Conservation (phyloP, 176 grass and related monocot genomes). For the Thalia dealbata region DNA sequence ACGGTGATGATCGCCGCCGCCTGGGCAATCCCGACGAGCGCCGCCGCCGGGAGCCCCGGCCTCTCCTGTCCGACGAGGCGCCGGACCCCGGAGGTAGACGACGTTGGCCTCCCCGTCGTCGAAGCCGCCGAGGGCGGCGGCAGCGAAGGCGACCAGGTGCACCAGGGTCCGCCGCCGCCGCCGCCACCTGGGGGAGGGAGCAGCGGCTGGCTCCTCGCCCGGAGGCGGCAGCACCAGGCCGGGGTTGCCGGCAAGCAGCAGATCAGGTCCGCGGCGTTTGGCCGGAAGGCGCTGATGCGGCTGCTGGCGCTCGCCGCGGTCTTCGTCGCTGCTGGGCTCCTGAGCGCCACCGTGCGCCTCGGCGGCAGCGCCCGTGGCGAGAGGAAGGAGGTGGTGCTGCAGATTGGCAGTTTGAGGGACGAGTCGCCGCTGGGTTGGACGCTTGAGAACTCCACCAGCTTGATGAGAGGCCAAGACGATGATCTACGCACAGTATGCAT, state of each 20-base stretch:
- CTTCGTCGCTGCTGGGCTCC: neutral
- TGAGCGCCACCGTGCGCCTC: neutral
- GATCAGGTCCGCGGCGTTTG: too few species aligned
- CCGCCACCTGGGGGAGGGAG: neutral
- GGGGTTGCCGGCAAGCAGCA: too few species aligned
- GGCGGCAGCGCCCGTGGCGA: neutral
- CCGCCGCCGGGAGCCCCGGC: neutral
- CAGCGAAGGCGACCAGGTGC: neutral
- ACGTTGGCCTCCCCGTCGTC: neutral
- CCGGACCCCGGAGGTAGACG: neutral
- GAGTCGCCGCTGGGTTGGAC: constrained; percentile 3
- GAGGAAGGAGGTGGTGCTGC: constrained; percentile 5
- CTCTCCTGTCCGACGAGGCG: constrained; percentile 12
- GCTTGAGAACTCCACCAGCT: neutral
- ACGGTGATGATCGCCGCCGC: neutral
- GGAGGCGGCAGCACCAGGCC: too few species aligned
- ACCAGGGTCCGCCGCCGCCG: neutral
- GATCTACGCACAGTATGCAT: neutral
- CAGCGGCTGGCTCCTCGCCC: too few species aligned
- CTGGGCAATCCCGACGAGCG: neutral
- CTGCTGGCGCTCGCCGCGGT: neutral
- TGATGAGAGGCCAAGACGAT: neutral
- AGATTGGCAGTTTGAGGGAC: neutral
- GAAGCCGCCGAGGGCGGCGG: neutral
- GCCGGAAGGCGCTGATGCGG: neutral